Base-by-base conservation (phyloP, 345 rosid genomes). In the Hibiscus trionum region DNA sequence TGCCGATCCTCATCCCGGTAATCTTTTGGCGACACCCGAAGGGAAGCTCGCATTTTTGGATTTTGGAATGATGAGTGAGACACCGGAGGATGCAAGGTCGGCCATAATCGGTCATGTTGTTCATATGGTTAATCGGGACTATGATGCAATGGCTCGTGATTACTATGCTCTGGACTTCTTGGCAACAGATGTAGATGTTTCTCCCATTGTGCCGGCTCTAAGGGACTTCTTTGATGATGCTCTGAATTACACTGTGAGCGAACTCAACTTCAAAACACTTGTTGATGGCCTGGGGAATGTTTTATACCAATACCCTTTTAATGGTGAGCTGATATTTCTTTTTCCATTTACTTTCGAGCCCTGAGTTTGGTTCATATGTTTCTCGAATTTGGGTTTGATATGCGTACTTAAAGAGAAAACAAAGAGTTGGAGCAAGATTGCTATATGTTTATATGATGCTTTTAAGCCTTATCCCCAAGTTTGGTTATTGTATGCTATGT, bases 61-160 rank as follows among this genome's bases (percentile, higher is more conserved):
- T 77, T 94, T 91, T 80, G 97, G 99, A 31, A 94, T 94, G 99
- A 94, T 94, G 97, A 94, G 99, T 77, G 97, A 94, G 82, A 91
- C 99, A 72, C 99, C 99, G 5, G 99, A 94, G 86, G 96, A 84
- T 71, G 99, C 99, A 58, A 90, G 99, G 81, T 84, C 74, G 81
- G 97, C 99, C 14, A 94, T 94, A 47, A 91, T 94, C 35, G 99
- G 99, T 56, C 95, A 90, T 72, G 88, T 90, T 70, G 95, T 90
- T 76, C 99, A 94, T 85, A 76, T 94, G 84, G 99, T 94, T 19
- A 94, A 91, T 85, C 82, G 99, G 67, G 99, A 94, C 78, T 91
- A 94, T 73, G 97, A 91, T 80, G 97, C 99, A 71, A 94, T 94
- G 99, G 97, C 99, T 44, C 86, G 84, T 74, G 99, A 94, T 81